A percentile compares a stretch with the other conserved stretches of the same genome.
These are phyloP conservation scores for Corynascus novoguineensis DNA, from an alignment of 495 filamentous ascomycete genomes.

Conservation along the genomic window DNA sequence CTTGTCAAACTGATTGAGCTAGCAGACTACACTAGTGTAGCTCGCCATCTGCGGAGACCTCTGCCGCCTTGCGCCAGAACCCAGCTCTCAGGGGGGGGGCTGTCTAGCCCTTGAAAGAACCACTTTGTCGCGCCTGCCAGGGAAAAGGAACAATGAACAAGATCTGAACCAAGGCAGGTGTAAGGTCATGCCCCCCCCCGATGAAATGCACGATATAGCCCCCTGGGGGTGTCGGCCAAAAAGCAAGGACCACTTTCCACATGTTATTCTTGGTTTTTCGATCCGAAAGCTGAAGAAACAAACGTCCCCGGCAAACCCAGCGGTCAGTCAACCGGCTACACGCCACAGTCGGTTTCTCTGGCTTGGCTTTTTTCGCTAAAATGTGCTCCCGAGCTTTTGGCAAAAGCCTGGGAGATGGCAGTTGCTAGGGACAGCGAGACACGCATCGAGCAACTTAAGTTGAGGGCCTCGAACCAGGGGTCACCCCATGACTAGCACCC, in stretches of 20 bases:
- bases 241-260: no score
- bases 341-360: no score
- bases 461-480: constrained; percentile 19
- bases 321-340: no score
- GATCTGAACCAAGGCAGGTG: constrained; percentile 2
- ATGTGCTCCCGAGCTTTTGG: constrained; percentile 4
- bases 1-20: constrained; percentile 15
- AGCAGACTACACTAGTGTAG: constrained; percentile 12
- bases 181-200: no score
- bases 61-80: constrained; percentile 27
- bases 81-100: constrained; percentile 1
- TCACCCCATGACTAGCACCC: constrained; percentile 15
- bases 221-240: no score
- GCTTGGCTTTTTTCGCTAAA: background rate
- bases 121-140: background rate
- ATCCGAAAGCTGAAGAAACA: no score
- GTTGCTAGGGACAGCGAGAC: constrained; percentile 18
- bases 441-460: constrained; percentile 7
- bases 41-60: constrained; percentile 17
- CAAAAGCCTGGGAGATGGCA: constrained; percentile 10
- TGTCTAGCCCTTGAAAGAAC: background rate
- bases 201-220: no score
- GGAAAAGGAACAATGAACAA: constrained; percentile 6
- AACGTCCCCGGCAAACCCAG: background rate
- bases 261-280: no score